Percentiles rank a stretch among this genome's conserved stretches.
Evolutionary conservation across 257 asterid genomes (phyloP).

Genomic region (Primulina eburnea): DNA sequence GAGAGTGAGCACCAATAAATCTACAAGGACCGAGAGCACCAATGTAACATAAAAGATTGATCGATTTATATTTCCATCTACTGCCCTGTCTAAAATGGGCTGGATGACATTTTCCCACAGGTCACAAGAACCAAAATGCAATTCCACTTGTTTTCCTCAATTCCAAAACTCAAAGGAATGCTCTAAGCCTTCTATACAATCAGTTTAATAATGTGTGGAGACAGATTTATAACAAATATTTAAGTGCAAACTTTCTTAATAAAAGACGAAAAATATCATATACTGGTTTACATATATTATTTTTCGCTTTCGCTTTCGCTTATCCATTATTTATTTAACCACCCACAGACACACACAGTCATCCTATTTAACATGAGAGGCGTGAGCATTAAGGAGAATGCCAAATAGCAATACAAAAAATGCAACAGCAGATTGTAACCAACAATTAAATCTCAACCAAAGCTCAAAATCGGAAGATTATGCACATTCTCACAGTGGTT

Average conservation of each 20-base stretch:
- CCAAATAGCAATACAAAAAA: background rate
- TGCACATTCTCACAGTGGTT: background rate
- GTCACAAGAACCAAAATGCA: background rate
- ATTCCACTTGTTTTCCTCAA: background rate
- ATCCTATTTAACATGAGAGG: background rate
- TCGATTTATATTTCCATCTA: background rate
- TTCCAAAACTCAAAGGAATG: background rate
- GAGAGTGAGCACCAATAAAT: constrained; percentile 15
- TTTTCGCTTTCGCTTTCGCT: background rate
- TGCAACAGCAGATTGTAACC: constrained; percentile 4
- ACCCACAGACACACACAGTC: background rate
- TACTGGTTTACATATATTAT: background rate
- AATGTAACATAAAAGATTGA: constrained; percentile 7
- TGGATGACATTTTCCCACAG: background rate
- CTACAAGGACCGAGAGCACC: constrained; percentile 2
- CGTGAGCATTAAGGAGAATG: background rate
- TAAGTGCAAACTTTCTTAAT: background rate
- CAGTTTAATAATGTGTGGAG: background rate
- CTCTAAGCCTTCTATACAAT: background rate
- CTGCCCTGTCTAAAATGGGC: constrained; percentile 4
- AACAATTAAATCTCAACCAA: background rate
- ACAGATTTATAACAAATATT: too few relatives aligned
- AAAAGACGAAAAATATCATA: too few relatives aligned
- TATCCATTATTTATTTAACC: background rate
- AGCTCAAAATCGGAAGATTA: constrained; percentile 4